Conservation (phyloP, 2,329 filamentous ascomycete genomes). For the Nectriaceae sp. region DNA sequence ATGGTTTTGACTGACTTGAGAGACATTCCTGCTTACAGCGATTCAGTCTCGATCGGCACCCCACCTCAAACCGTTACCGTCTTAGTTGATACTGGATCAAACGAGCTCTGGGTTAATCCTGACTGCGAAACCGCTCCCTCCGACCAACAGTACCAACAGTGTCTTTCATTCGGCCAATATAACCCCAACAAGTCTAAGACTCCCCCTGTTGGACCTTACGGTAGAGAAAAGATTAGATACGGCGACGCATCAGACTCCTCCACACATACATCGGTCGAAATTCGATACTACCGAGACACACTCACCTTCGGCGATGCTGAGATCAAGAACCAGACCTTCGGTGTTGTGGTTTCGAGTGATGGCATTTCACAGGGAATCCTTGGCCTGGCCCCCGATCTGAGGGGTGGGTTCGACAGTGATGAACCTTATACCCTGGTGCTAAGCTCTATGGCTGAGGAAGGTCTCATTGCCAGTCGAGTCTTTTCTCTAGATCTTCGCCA, state of each 20-base stretch:
- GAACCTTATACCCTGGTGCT: constrained; percentile 55
- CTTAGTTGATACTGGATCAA: constrained; percentile 54
- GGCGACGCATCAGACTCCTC: constrained; percentile 39
- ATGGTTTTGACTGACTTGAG: not conserved
- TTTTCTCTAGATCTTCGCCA: constrained; percentile 54
- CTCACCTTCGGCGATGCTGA: constrained; percentile 45
- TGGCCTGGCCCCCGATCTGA: constrained; percentile 47
- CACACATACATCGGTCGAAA: constrained; percentile 40
- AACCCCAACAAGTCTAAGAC: constrained; percentile 43
- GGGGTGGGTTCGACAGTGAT: constrained; percentile 38
- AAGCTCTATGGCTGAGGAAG: constrained; percentile 48
- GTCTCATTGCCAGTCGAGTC: constrained; percentile 49
- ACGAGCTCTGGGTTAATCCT: constrained; percentile 58
- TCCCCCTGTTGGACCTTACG: constrained; percentile 39
- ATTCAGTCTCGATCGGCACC: constrained; percentile 44
- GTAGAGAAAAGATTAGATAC: constrained; percentile 40
- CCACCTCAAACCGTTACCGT: constrained; percentile 46
- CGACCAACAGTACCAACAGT: constrained; percentile 37
- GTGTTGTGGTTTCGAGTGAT: constrained; percentile 46
- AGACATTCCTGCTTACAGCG: not conserved
- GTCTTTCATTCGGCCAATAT: constrained; percentile 45
- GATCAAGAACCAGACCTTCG: constrained; percentile 51
- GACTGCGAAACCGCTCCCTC: constrained; percentile 44
- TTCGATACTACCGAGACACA: constrained; percentile 49
- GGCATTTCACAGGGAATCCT: constrained; percentile 54